Base-by-base conservation (phyloP, 148 eudicot genomes). In the Tetragonia tetragonoides region DNA sequence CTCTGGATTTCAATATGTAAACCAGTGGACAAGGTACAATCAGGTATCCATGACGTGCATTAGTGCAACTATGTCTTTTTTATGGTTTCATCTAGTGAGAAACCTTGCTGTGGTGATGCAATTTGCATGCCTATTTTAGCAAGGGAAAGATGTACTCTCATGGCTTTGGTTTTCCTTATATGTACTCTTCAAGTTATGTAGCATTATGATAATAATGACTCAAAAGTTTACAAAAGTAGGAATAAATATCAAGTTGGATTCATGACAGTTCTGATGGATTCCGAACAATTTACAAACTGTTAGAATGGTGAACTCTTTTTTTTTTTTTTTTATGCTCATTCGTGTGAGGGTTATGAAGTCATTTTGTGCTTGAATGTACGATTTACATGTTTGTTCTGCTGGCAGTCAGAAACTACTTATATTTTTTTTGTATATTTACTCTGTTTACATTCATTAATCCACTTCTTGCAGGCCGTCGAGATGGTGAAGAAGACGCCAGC, bases 11-110 rank as follows among this genome's bases (percentile, higher is more conserved):
- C 99, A 95, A 74, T 95, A 93, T 85, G 86, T 95, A 38, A 95
- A 95, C 78, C 99, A 95, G 85, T 93, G 94, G 97, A 88, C 97
- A 85, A 91, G 90, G 91, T 95, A 95, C 90, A 89, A 88, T 40
- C 99, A 95, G 99, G 99, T 95, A 93, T 79, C 66, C 39, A 69
- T 70, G 66, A 61, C 39, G n/a, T 75, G 41, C 69, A 60, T 24
- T 17, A 4, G 7, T 28, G 61, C 74, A 28, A 38, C 57, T 40
- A 11, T 37, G 56, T 57, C 60, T 39, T 61, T 10, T 1, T 63
- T 74, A 46, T 12, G 10, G 23, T 23, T 66, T 56, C 42, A 28
- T 81, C 12, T 54, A 21, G 23, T 65, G 68, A 11, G 17, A 9
- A 10, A 66, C 60, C 57, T 39, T 65, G 18, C 47, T 21, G 28